A percentile compares a stretch with the other conserved stretches of the same genome.
These are phyloP conservation scores for Aspergillus sp. DNA, from an alignment of 2,329 filamentous ascomycete genomes.

Conservation along the genomic window DNA sequence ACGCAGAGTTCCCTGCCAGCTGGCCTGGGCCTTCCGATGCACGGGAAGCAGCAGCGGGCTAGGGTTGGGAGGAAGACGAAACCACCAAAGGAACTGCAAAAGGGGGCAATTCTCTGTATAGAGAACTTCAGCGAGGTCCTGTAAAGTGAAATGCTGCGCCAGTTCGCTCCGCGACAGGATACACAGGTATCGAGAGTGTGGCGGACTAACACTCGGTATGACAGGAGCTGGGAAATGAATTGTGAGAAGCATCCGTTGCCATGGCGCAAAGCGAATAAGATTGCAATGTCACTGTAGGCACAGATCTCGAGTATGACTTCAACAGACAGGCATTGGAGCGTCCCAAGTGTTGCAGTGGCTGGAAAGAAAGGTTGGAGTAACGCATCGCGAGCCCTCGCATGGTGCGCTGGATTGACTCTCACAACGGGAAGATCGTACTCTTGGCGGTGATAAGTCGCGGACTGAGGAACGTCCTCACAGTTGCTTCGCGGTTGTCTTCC, in stretches of 20 bases:
- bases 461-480: background rate
- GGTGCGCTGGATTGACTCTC: background rate
- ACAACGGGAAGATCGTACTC: background rate
- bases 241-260: background rate
- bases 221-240: background rate
- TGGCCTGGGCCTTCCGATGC: background rate
- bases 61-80: too few species aligned
- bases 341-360: background rate
- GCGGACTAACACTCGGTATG: background rate
- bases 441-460: background rate
- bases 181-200: background rate
- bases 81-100: background rate
- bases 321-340: background rate
- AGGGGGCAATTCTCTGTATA: background rate
- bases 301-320: background rate
- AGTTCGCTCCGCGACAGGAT: background rate
- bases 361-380: background rate
- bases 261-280: background rate
- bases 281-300: background rate
- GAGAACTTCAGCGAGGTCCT: background rate
- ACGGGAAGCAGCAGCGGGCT: background rate
- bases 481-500: too few species aligned
- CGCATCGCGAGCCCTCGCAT: background rate
- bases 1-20: too few species aligned
- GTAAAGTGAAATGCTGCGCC: background rate